A percentile compares a stretch with the other conserved stretches of the same genome.
phyloP scores from a whole-genome alignment of 352 stramenopile species.

The Halophytophthora batemanensis region DNA sequence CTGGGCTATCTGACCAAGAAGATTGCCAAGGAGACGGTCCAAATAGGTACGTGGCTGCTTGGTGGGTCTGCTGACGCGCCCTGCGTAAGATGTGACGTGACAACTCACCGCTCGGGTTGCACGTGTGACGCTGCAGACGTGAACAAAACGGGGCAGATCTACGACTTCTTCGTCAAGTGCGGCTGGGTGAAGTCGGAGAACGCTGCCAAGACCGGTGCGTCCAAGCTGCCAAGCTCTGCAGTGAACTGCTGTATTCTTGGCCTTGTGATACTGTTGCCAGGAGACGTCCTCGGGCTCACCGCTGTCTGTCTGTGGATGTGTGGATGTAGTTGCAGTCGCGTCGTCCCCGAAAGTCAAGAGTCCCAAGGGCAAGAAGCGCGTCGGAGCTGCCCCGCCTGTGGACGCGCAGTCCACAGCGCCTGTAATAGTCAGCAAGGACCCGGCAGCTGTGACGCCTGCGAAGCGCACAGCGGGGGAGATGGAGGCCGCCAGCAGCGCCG shows the following conservation, averaged over 20 bases:
- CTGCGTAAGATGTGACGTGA: conserved; percentile 6
- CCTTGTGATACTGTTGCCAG: too few relatives aligned
- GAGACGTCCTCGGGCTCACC: too few relatives aligned
- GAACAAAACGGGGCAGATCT: conserved; percentile 83
- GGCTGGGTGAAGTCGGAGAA: conserved; percentile 79
- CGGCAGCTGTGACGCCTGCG: conserved; percentile 26
- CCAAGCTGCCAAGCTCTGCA: not conserved
- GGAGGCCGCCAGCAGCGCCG: conserved; percentile 17
- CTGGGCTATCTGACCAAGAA: conserved; percentile 75
- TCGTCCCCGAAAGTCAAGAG: conserved; percentile 27
- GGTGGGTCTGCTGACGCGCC: conserved; percentile 7
- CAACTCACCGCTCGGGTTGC: conserved; percentile 13
- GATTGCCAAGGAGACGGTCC: conserved; percentile 85
- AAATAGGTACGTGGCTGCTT: conserved; percentile 72
- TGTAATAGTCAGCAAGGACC: conserved; percentile 21
- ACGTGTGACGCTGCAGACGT: conserved; percentile 50
- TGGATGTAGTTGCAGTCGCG: conserved; percentile 26
- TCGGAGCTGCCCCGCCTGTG: too few relatives aligned
- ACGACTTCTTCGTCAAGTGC: conserved; percentile 89
- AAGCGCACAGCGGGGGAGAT: conserved; percentile 64
- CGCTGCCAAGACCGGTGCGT: conserved; percentile 51
- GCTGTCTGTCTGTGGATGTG: too few relatives aligned
- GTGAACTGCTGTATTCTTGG: too few relatives aligned
- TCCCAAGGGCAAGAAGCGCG: too few relatives aligned
- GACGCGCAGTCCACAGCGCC: too few relatives aligned